A percentile compares a stretch with the other conserved stretches of the same genome.
Conservation (phyloP, 441 rosid species). For the Corymbia calophylla region DNA sequence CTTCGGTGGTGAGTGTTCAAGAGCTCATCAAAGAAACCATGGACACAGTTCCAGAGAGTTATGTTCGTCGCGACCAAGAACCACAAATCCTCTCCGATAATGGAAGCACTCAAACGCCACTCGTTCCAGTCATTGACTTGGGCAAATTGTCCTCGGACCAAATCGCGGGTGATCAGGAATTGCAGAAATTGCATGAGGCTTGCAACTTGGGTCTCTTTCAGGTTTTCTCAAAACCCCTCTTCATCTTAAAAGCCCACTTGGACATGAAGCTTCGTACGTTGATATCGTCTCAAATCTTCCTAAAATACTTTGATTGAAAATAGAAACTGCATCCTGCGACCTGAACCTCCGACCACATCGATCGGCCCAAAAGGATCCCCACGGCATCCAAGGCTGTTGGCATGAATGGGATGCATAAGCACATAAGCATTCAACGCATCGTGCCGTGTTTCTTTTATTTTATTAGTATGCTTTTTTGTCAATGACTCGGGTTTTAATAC, state of each 20-base stretch:
- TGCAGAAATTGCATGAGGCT: slow-evolving; percentile 29
- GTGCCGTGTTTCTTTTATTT: background rate
- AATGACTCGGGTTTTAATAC: background rate
- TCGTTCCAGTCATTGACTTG: slow-evolving; percentile 9
- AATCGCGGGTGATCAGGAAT: slow-evolving; percentile 10
- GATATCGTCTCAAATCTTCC: background rate
- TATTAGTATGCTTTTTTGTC: background rate
- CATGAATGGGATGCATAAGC: background rate
- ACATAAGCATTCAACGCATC: background rate
- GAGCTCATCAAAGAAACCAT: slow-evolving; percentile 6
- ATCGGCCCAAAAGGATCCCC: background rate
- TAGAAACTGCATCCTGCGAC: background rate
- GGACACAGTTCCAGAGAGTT: background rate
- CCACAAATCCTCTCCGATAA: background rate
- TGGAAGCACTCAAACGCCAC: background rate
- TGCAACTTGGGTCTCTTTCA: slow-evolving; percentile 48
- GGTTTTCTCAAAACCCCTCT: slow-evolving; percentile 3
- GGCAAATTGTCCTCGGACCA: slow-evolving; percentile 1
- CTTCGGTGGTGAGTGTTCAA: background rate
- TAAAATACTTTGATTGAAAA: background rate
- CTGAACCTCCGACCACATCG: background rate
- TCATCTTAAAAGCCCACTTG: background rate
- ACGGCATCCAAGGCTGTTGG: background rate
- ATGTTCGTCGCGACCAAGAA: background rate
- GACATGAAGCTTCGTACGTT: background rate